phyloP scores from a whole-genome alignment of 2,329 filamentous ascomycete genomes.

The Pseudophaeomoniella oleicola region DNA sequence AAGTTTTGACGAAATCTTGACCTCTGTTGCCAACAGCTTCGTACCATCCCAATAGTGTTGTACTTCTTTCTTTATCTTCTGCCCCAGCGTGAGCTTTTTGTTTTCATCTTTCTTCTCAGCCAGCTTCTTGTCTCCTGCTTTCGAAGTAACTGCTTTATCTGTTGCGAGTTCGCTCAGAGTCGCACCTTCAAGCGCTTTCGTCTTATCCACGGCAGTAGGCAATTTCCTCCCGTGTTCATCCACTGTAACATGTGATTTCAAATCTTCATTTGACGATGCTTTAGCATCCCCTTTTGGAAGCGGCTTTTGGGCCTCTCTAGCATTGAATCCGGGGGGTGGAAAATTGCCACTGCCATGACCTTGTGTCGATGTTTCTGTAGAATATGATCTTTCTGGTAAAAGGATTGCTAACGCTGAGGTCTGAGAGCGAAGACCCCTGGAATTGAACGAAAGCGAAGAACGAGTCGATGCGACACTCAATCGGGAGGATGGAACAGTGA shows the following conservation, averaged over 20 bases:
- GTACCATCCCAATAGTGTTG: constrained; percentile 98
- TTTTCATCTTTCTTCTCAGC: constrained; percentile 53
- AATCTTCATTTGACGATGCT: constrained; percentile 11
- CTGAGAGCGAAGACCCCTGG: constrained; percentile 18
- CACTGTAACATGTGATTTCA: constrained; percentile 15
- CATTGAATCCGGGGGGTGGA: constrained; percentile 80
- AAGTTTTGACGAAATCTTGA: constrained; percentile 80
- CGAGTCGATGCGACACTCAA: not conserved
- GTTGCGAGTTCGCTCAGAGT: constrained; percentile 48
- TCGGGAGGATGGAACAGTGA: too few species aligned
- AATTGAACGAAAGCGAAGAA: not conserved
- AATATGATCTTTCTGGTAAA: constrained; percentile 36
- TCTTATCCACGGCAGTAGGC: constrained; percentile 31
- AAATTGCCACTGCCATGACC: constrained; percentile 35
- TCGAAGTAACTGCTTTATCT: constrained; percentile 36
- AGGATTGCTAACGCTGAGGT: constrained; percentile 44
- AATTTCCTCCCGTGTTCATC: constrained; percentile 23
- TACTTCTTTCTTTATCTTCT: constrained; percentile 89
- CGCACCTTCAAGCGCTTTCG: constrained; percentile 29
- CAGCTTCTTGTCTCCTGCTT: constrained; percentile 34
- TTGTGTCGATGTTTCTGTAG: constrained; percentile 43
- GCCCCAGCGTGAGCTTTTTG: constrained; percentile 75
- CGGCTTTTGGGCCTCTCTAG: constrained; percentile 79
- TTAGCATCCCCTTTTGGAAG: constrained; percentile 41
- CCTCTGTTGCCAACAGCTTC: constrained; percentile 81